Evolutionary conservation across 2,329 filamentous ascomycete genomes (phyloP).

Genomic region (Ceratocystis colombiana): DNA sequence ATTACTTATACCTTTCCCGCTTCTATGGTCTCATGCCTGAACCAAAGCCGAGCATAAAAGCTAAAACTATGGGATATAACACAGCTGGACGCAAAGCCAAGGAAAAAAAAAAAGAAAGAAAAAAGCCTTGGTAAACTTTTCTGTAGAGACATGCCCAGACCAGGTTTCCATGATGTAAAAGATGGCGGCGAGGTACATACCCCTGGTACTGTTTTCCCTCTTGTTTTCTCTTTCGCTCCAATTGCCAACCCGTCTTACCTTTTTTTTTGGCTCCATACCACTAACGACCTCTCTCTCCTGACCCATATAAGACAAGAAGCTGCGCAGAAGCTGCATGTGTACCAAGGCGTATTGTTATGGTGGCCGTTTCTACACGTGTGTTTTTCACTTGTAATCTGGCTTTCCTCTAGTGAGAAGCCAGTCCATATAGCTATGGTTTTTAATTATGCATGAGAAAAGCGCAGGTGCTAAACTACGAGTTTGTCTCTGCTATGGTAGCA

Average conservation of each 20-base stretch:
- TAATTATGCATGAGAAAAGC: no score
- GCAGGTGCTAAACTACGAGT: no score
- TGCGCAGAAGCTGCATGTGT: neutral
- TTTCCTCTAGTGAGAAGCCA: no score
- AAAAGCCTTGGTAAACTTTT: constrained; percentile 8
- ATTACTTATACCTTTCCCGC: constrained; percentile 6
- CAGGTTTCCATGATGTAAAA: neutral
- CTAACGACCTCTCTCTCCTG: neutral
- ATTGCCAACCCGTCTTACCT: neutral
- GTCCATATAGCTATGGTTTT: no score
- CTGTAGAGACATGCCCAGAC: neutral
- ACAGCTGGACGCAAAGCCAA: constrained; percentile 1
- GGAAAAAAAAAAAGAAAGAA: neutral
- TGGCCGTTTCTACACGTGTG: no score
- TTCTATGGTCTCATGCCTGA: neutral
- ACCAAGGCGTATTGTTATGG: no score
- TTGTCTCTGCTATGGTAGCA: no score
- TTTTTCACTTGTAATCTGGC: no score
- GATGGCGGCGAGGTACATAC: neutral
- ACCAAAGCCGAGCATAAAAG: neutral
- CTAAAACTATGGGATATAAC: neutral
- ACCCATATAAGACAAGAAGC: neutral
- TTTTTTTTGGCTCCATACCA: neutral
- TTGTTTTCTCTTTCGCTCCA: neutral
- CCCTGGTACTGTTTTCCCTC: neutral